Evolutionary conservation across 768 basidiomycete species (phyloP), one percentile per base, ranked within the genome.

Genomic region (Tulasnella sp.): DNA sequence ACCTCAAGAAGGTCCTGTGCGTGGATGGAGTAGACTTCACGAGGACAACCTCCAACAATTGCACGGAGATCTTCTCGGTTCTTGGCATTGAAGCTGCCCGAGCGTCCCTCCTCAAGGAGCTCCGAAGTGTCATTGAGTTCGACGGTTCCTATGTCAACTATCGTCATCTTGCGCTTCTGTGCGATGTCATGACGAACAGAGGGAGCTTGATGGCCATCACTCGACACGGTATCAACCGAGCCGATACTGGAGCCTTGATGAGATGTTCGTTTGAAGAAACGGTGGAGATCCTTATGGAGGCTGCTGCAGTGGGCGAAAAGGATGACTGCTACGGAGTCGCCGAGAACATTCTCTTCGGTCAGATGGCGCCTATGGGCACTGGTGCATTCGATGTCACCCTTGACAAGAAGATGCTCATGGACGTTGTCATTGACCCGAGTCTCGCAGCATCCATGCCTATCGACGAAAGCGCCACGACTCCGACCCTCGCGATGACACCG

Each of bases 91-190:
- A 99, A 83, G 97, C 96, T 25, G 96, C 96, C 19, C 91, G 97
- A 7, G 94, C 91, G 19, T 94, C 96, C 9, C 91, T 99, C 80
- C 90, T 97, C 88, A 93, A 88, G 85, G 97, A 99, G 83, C 84
- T 99, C 67, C 91, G 97, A 78, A 88, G 90, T 76, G 97, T 99
- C 82, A 97, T 99, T 84, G 96, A 98, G 84, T 98, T 99, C 85
- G 97, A 98, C 81, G 97, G 97, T 87, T 98, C 97, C 22, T 97
- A 98, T 81, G 97, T 99, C 86, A 99, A 99, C 84, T 99, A 96
- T 84, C 90, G 97, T 74, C 97, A 99, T 84, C 87, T 99, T 70
- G 93, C 95, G 1, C 86, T 99, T n/a, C 89, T 99, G 36, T 96
- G 95, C 83, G 97, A 99, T 83, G 86, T 99, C 74, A 99, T 99